A percentile compares a stretch with the other conserved stretches of the same genome.
phyloP scores from a whole-genome alignment of 2,329 filamentous ascomycete species.

The Teratosphaeria nubilosa region DNA sequence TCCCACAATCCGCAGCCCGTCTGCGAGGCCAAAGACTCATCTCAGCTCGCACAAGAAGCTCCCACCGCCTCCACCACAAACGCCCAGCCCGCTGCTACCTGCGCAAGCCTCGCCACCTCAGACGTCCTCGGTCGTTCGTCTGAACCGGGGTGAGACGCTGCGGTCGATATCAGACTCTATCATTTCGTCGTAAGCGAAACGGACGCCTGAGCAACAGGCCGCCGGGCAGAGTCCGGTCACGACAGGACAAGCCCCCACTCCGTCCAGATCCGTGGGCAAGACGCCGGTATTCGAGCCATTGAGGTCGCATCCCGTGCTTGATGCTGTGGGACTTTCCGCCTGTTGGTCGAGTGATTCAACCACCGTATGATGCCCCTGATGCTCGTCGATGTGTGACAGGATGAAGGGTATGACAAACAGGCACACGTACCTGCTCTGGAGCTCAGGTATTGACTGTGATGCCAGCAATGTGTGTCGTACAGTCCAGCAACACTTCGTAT shows the following conservation, averaged over 20 bases:
- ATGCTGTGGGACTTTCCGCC: background rate
- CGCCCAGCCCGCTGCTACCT: constrained; percentile 6
- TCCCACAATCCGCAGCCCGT: background rate
- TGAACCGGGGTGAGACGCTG: constrained; percentile 16
- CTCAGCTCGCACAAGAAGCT: constrained; percentile 15
- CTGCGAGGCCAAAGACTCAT: constrained; percentile 8
- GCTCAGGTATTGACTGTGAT: too few species aligned
- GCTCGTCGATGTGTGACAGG: too few species aligned
- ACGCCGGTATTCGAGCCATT: background rate
- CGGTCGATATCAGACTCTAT: constrained; percentile 24
- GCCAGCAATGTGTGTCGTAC: too few species aligned
- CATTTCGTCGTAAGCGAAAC: constrained; percentile 21
- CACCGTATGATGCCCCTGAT: background rate
- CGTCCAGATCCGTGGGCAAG: background rate
- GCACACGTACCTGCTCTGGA: too few species aligned
- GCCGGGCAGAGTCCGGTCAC: background rate
- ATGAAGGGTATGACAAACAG: too few species aligned
- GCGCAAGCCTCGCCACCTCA: background rate
- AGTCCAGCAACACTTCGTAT: too few species aligned
- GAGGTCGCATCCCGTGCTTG: background rate
- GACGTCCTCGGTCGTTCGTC: background rate
- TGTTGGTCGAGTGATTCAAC: background rate
- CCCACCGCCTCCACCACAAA: constrained; percentile 12
- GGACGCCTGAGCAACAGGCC: background rate
- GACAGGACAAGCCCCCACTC: background rate